Evolutionary conservation across 768 basidiomycete genomes (phyloP), one percentile per base, ranked within the genome.

Genomic region (Boletus eberwhitei): DNA sequence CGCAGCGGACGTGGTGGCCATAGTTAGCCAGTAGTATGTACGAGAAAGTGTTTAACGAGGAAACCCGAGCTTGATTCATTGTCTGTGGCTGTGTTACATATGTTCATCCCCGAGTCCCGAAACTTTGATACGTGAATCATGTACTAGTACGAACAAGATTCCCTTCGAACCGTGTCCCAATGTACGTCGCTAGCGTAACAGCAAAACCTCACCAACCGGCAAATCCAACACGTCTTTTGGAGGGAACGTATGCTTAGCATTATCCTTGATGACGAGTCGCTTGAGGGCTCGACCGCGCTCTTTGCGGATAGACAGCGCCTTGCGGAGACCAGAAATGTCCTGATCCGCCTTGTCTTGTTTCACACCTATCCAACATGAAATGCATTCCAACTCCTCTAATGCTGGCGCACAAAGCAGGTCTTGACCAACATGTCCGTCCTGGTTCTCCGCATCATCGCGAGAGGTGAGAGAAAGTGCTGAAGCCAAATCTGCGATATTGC

Each of bases 1-100:
- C 17, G 64, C 57, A 40, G 64, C 48, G 34, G 24, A 35, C 35
- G 35, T 11, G 54, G 59, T 43, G 32, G 57, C 48, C 53, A 49
- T 59, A 41, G 38, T 52, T 2, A 14, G 11, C n/a, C 22, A n/a
- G 8, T 4, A 9, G 29, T 29, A 22, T 8, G 29, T 7, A 4
- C 8, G 11, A 32, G 31, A 47, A n/a, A n/a, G 14, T 24, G 17
- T 16, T 22, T 22, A 4, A 13, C 43, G 14, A 24, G 0, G 29
- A 8, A 22, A 26, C 6, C 1, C 7, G 24, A 16, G 14, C 22
- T 24, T 4, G 4, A 34, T 19, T 19, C 8, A 13, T 35, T 11
- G 21, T 36, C 11, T 35, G 45, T 46, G 34, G 46, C 46, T 48
- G 46, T 48, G 46, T 16, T 21, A 22, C 12, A 17, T 47, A 34